A percentile compares a stretch with the other conserved stretches of the same genome.
These are phyloP conservation scores for Pichia cactophila DNA, from an alignment of 1,139 yeast genomes.

Conservation along the genomic window DNA sequence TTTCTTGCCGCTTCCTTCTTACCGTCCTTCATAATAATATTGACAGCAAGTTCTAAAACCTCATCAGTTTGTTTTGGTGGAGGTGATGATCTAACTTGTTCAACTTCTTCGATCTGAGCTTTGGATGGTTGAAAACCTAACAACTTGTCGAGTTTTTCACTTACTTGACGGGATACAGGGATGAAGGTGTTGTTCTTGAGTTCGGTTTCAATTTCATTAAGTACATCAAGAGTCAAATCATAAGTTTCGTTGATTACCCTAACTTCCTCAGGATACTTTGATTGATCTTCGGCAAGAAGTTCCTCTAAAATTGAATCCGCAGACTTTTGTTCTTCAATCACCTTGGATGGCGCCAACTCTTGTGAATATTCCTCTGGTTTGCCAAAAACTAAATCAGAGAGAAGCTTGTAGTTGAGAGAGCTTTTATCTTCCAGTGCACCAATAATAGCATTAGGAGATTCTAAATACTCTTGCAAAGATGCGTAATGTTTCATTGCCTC, in stretches of 20 bases:
- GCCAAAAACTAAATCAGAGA: conserved; percentile 14
- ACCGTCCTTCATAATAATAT: conserved; percentile 90
- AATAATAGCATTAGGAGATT: conserved; percentile 15
- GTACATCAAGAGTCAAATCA: conserved; percentile 59
- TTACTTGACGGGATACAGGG: conserved; percentile 21
- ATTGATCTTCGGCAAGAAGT: conserved; percentile 19
- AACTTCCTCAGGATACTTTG: conserved; percentile 17
- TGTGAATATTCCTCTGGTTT: neutral
- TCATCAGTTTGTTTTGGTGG: conserved; percentile 64
- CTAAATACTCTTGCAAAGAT: conserved; percentile 17
- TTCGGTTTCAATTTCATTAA: conserved; percentile 46
- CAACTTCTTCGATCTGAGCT: conserved; percentile 52
- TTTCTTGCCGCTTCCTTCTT: conserved; percentile 76
- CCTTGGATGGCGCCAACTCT: neutral
- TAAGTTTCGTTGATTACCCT: conserved; percentile 44
- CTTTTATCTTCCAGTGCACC: conserved; percentile 18
- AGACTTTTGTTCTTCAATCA: neutral
- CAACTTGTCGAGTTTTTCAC: conserved; percentile 20
- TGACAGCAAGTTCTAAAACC: conserved; percentile 67
- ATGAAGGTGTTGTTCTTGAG: conserved; percentile 31
- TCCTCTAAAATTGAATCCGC: conserved; percentile 2
- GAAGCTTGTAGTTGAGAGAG: conserved; percentile 18
- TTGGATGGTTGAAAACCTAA: conserved; percentile 48
- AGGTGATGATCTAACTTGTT: conserved; percentile 40
- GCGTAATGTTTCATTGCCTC: conserved; percentile 15